Conservation (phyloP, 2,329 filamentous ascomycete genomes). For the Pseudogymnoascus destructans region DNA sequence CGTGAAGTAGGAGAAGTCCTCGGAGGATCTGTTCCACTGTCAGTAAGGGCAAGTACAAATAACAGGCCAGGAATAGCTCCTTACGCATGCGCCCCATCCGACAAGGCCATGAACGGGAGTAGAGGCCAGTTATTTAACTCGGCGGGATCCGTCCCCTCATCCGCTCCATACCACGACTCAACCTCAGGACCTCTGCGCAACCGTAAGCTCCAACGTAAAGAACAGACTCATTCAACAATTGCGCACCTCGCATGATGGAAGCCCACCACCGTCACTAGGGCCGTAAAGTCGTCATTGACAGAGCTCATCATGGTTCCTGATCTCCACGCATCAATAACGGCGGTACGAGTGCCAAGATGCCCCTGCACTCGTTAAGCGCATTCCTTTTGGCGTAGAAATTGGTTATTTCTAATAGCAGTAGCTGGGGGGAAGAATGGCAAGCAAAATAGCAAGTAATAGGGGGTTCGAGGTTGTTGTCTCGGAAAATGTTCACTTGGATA, state of each 20-base stretch:
- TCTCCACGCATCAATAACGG: conserved; percentile 5
- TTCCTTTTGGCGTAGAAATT: not conserved
- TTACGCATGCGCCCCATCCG: conserved; percentile 88
- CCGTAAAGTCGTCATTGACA: conserved; percentile 37
- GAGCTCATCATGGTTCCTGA: conserved; percentile 9
- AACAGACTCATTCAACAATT: conserved; percentile 8
- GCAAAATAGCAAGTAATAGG: not conserved
- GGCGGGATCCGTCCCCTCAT: conserved; percentile 65
- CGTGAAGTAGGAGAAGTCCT: conserved; percentile 98
- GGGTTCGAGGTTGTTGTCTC: not conserved
- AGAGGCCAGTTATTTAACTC: conserved; percentile 79
- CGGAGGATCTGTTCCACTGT: conserved; percentile 48
- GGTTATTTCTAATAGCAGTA: not conserved
- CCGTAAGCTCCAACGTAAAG: conserved; percentile 5
- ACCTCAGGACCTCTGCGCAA: conserved; percentile 65
- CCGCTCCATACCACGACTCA: conserved; percentile 74
- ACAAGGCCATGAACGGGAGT: conserved; percentile 91
- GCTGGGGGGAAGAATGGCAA: not conserved
- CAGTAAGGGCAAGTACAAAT: conserved; percentile 8
- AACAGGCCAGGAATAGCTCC: conserved; percentile 41
- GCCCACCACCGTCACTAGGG: conserved; percentile 67
- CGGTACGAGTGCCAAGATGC: conserved; percentile 6
- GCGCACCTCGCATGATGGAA: conserved; percentile 61
- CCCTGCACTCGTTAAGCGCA: conserved; percentile 2
- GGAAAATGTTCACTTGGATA: conserved; percentile 2